Evolutionary conservation across 2,329 filamentous ascomycete genomes (phyloP), one percentile per base, ranked within the genome.

Genomic region (Aureobasidium zeae): DNA sequence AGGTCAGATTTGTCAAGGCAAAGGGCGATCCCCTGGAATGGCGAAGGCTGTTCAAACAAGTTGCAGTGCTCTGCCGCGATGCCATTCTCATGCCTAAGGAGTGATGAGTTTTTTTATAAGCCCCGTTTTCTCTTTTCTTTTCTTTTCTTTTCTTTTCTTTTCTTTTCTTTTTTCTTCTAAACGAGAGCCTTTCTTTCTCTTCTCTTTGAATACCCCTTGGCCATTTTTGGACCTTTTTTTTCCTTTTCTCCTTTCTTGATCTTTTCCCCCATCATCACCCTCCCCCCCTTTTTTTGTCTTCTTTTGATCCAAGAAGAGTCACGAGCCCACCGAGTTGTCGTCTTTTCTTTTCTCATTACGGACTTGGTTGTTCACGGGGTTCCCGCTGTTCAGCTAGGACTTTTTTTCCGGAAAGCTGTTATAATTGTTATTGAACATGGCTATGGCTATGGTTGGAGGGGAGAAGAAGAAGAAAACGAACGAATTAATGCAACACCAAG

Each of bases 11-110:
- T 59, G 76, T 93, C 52, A 98, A 98, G 67, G 74, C 85, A 43
- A 95, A 94, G 67, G 91, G 91, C 5, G 91, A 98, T 67, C 91
- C 91, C 4, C 66, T 98, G 37, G 89, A 96, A 67, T 98, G 93
- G 91, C 77, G 91, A 48, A 72, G 91, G 24, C 86, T 98, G 60
- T 98, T 98, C 71, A 98, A 98, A 67, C 88, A 86, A 63, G 76
- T 95, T n/a, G 85, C 85, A 21, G 71, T 93, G 50, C 70, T 89
- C 48, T 93, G 88, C 65, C 85, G 85, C 58, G 86, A 94, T 58
- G 86, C 79, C 7, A 81, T 96, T 32, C 84, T 66, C 49, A 59
- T 37, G 34, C 43, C 43, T 39, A 38, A 26, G 11, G 43, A 45
- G 35, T 45, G 21, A 33, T 20, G 19, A 22, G 13, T 1, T 6